These are phyloP conservation scores for Bjerkandera adusta DNA, from an alignment of 1,284 basidiomycete genomes.

Conservation along the genomic window DNA sequence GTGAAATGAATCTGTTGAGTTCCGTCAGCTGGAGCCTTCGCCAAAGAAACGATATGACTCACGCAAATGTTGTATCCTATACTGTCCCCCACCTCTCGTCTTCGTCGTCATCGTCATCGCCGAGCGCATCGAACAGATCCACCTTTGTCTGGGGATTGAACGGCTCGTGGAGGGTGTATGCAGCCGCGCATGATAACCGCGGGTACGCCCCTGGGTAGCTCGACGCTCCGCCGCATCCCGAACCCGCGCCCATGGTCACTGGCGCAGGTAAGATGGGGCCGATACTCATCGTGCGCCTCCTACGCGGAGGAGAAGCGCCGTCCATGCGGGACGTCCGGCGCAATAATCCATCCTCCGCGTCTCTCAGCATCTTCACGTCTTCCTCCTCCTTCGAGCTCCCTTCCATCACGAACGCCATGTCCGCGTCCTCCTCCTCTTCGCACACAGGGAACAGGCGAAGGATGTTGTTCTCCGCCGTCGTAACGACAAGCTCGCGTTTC, in stretches of 20 bases:
- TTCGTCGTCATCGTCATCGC: conserved; percentile 14
- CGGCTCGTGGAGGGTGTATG: conserved; percentile 17
- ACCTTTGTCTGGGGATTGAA: conserved; percentile 20
- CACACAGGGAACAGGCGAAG: conserved; percentile 44
- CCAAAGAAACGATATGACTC: no score
- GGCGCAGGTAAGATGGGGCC: conserved; percentile 11
- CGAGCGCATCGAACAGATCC: conserved; percentile 21
- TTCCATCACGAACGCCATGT: background rate
- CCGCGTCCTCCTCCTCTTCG: conserved; percentile 43
- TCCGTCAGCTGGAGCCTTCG: no score
- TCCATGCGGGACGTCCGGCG: conserved; percentile 13
- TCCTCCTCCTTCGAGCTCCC: background rate
- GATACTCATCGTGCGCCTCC: conserved; percentile 27
- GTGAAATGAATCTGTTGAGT: no score
- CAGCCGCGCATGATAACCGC: conserved; percentile 2
- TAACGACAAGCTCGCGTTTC: conserved; percentile 18
- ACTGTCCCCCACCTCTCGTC: no score
- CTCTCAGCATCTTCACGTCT: background rate
- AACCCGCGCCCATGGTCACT: conserved; percentile 5
- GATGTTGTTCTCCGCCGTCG: conserved; percentile 25
- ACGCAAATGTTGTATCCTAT: no score
- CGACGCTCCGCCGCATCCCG: conserved; percentile 1
- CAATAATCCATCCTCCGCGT: conserved; percentile 20
- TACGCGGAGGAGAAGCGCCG: conserved; percentile 22
- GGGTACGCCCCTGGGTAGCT: conserved; percentile 5